Conservation (phyloP, 1,284 basidiomycete genomes). For the Stereum hirsutum region DNA sequence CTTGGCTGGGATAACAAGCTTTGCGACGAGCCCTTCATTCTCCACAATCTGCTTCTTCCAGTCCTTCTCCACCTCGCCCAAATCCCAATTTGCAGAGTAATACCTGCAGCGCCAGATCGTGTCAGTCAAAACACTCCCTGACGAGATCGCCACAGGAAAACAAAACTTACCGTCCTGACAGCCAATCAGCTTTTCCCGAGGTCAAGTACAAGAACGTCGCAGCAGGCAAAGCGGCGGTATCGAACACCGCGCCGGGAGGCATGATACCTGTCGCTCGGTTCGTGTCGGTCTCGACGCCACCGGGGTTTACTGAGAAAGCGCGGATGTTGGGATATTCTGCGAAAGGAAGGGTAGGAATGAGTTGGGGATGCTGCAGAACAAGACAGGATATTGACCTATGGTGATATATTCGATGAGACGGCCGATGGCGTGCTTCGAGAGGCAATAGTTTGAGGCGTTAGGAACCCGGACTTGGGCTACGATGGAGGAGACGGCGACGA, state of each 20-base stretch:
- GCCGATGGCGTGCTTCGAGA: slow-evolving; percentile 6
- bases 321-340: slow-evolving; percentile 6
- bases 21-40: too few relatives aligned
- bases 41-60: too few relatives aligned
- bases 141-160: too few relatives aligned
- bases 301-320: slow-evolving; percentile 8
- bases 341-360: neutral
- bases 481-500: slow-evolving; percentile 5
- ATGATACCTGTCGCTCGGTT: too few relatives aligned
- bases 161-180: slow-evolving; percentile 2
- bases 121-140: too few relatives aligned
- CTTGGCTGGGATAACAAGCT: too few relatives aligned
- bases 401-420: slow-evolving; percentile 9
- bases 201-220: slow-evolving; percentile 1
- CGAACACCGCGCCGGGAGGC: neutral
- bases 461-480: slow-evolving; percentile 5
- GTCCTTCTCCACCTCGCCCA: too few relatives aligned
- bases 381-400: slow-evolving; percentile 5
- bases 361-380: too few relatives aligned
- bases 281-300: slow-evolving; percentile 6
- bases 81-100: too few relatives aligned
- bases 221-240: slow-evolving; percentile 1
- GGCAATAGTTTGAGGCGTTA: slow-evolving; percentile 6
- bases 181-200: slow-evolving; percentile 1
- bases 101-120: too few relatives aligned